phyloP scores from a whole-genome alignment of 495 filamentous ascomycete genomes.

The Penicillium dipodomyicola region DNA sequence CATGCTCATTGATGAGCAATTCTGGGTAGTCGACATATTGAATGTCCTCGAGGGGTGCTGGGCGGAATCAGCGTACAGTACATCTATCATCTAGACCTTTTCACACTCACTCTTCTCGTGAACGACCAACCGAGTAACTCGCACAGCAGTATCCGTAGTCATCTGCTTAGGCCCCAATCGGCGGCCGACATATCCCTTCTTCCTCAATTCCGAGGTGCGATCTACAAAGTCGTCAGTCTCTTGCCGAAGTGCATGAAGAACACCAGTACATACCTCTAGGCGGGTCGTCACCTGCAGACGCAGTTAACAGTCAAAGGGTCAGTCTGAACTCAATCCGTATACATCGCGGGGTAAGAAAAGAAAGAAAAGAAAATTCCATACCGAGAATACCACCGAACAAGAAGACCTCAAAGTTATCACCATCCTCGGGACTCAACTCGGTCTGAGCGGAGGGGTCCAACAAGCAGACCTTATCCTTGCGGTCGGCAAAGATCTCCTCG shows the following conservation, averaged over 20 bases:
- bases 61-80: constrained; percentile 16
- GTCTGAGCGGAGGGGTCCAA: constrained; percentile 79
- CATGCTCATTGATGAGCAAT: constrained; percentile 81
- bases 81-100: not conserved
- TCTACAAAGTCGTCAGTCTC: constrained; percentile 51
- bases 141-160: constrained; percentile 96
- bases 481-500: constrained; percentile 68
- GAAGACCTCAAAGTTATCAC: constrained; percentile 79
- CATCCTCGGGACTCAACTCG: constrained; percentile 82
- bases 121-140: constrained; percentile 86
- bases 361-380: constrained; percentile 38
- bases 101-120: constrained; percentile 66
- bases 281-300: constrained; percentile 77
- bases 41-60: constrained; percentile 73
- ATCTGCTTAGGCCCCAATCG: constrained; percentile 92
- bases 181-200: constrained; percentile 86
- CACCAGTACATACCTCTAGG: constrained; percentile 70
- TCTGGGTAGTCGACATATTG: constrained; percentile 84
- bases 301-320: constrained; percentile 1
- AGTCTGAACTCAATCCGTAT: constrained; percentile 17
- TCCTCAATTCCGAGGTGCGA: constrained; percentile 86
- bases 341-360: constrained; percentile 6
- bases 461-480: constrained; percentile 73
- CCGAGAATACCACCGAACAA: constrained; percentile 95
- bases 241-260: not conserved